Percentiles rank a stretch among this genome's conserved stretches.
Evolutionary conservation across 1,139 yeast species (phyloP).

Genomic region (Geotrichum fermentans): DNA sequence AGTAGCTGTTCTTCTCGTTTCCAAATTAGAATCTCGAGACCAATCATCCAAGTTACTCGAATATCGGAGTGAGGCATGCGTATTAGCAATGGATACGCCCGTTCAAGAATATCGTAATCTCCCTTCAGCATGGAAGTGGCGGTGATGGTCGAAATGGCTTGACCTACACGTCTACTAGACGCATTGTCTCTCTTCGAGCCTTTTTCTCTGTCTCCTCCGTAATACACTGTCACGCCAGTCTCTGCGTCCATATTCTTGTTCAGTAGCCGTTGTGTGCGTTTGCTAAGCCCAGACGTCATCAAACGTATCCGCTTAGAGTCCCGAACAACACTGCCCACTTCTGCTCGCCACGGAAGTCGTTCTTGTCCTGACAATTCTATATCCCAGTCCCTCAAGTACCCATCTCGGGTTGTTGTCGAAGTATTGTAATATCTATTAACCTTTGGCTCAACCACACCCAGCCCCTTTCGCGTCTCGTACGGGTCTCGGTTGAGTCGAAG

Average conservation of each 20-base stretch:
- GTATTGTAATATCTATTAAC: not conserved
- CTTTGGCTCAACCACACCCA: conserved; percentile 8
- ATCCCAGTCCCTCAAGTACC: conserved; percentile 12
- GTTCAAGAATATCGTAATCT: conserved; percentile 44
- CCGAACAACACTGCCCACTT: not conserved
- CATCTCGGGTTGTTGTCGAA: conserved; percentile 2
- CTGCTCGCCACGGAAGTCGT: not conserved
- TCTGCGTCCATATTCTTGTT: conserved; percentile 4
- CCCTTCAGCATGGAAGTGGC: conserved; percentile 32
- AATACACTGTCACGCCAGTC: conserved; percentile 3
- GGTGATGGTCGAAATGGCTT: not conserved
- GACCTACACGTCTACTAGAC: not conserved
- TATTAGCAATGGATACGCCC: conserved; percentile 41
- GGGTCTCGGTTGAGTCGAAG: not conserved
- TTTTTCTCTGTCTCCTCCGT: not conserved
- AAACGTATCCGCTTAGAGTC: conserved; percentile 6
- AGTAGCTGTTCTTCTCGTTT: conserved; percentile 26
- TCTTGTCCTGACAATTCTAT: conserved; percentile 6
- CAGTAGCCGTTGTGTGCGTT: conserved; percentile 7
- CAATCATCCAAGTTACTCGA: conserved; percentile 47
- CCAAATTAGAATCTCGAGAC: conserved; percentile 37
- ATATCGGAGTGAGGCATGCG: conserved; percentile 43
- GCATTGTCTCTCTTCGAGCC: not conserved
- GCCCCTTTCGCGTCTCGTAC: not conserved
- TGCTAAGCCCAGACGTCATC: not conserved